Percentiles rank a stretch among this genome's conserved stretches.
These are phyloP conservation scores for Populus hybrid DNA, from an alignment of 441 rosid genomes.

Conservation along the genomic window DNA sequence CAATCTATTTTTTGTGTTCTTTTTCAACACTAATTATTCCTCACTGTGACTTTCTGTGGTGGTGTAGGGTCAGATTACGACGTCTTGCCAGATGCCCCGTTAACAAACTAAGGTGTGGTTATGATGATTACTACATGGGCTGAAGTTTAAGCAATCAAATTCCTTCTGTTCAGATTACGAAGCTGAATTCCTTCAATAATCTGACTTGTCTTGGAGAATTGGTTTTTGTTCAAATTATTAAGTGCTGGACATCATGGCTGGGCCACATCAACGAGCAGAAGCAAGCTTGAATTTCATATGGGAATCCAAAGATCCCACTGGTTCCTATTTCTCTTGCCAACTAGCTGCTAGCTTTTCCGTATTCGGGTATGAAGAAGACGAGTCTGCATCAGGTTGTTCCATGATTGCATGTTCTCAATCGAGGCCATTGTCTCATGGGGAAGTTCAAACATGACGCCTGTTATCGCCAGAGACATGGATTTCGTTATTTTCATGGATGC, in stretches of 20 bases:
- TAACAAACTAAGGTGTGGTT: conserved; percentile 22
- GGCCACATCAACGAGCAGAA: background rate
- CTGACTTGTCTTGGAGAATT: background rate
- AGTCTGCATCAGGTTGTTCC: background rate
- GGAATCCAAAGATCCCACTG: background rate
- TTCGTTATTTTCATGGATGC: background rate
- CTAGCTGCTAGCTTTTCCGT: background rate
- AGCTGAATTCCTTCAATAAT: background rate
- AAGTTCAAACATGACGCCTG: background rate
- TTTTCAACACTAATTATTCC: conserved; percentile 3
- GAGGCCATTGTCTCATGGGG: background rate
- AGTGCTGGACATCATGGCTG: background rate
- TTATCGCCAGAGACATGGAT: background rate
- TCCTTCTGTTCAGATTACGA: background rate
- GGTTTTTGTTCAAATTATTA: background rate
- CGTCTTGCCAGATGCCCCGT: conserved; percentile 29
- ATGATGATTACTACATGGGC: conserved; percentile 26
- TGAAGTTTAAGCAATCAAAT: background rate
- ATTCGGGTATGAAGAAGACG: background rate
- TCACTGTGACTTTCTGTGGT: conserved; percentile 29
- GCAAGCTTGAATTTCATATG: background rate
- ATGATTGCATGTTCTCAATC: background rate
- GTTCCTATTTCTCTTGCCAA: background rate
- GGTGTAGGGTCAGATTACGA: conserved; percentile 35
- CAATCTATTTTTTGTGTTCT: conserved; percentile 7